Evolutionary conservation across 257 asterid species (phyloP).

Genomic region (Ophiorrhiza pumila): DNA sequence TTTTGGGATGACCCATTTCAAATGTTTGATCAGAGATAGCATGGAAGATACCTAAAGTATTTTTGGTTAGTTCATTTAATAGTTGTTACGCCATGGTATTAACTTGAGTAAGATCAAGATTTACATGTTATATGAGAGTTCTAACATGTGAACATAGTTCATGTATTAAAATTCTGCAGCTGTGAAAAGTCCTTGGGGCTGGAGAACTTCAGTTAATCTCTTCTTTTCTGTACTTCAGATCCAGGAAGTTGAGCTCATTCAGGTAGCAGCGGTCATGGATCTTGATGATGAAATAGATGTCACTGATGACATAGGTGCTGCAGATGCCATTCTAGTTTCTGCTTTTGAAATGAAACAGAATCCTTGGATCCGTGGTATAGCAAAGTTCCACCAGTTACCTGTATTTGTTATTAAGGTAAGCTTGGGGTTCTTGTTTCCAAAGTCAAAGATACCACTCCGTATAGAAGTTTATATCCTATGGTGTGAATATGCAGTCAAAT

Average conservation of each 20-base stretch:
- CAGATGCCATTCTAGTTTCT: constrained; percentile 82
- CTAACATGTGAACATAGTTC: not conserved
- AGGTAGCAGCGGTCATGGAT: constrained; percentile 92
- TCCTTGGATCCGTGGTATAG: constrained; percentile 94
- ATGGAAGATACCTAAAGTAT: not conserved
- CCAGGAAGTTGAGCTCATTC: constrained; percentile 81
- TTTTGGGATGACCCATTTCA: constrained; percentile 6
- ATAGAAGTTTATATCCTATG: not conserved
- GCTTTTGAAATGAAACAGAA: constrained; percentile 73
- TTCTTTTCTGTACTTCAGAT: constrained; percentile 46
- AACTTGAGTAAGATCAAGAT: not conserved
- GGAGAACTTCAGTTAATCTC: not conserved
- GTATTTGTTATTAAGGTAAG: constrained; percentile 84
- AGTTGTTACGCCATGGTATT: not conserved
- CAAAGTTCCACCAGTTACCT: constrained; percentile 80
- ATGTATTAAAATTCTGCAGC: not conserved
- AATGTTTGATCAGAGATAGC: constrained; percentile 1
- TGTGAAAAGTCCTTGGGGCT: not conserved
- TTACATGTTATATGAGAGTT: not conserved
- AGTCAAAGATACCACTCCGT: not conserved
- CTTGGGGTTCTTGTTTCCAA: constrained; percentile 5
- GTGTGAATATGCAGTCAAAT: constrained; percentile 52
- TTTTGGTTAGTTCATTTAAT: not conserved
- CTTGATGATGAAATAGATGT: constrained; percentile 75
- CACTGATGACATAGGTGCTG: constrained; percentile 71